Conservation (phyloP, 2,329 filamentous ascomycete species). For the Fusarium phyllophilum region DNA sequence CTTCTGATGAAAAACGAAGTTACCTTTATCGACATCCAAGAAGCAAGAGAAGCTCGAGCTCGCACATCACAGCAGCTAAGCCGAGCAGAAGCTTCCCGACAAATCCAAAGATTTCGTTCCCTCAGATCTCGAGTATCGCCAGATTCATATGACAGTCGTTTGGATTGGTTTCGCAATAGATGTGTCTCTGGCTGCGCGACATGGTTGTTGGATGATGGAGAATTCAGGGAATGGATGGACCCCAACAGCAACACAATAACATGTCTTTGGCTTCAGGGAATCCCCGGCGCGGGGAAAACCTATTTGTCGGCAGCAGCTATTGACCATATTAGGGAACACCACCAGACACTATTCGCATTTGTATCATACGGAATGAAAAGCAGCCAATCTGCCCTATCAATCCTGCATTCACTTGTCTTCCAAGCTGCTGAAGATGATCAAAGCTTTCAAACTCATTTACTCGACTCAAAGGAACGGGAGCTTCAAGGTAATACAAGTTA, state of each 20-base stretch:
- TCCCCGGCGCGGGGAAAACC: neutral
- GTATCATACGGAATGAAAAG: neutral
- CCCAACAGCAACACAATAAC: neutral
- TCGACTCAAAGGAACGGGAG: conserved; percentile 1
- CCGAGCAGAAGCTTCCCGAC: neutral
- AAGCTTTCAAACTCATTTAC: neutral
- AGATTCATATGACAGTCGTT: neutral
- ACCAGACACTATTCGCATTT: neutral
- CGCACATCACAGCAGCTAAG: neutral
- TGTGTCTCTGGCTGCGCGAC: neutral
- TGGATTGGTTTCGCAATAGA: neutral
- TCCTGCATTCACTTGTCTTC: conserved; percentile 17
- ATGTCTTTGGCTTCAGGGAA: neutral
- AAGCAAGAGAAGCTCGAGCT: neutral
- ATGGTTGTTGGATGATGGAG: neutral
- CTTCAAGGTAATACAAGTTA: neutral
- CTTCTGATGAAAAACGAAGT: neutral
- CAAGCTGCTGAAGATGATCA: neutral
- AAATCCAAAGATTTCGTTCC: neutral
- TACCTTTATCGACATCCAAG: neutral
- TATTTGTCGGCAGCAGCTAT: neutral
- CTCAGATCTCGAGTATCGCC: neutral
- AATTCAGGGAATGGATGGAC: neutral
- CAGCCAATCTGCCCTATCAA: neutral
- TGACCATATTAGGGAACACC: neutral